Percentiles rank a stretch among this genome's conserved stretches.
phyloP scores from a whole-genome alignment of 192 early-diverging fungal genomes.

The Chytriomyces hyalinus region DNA sequence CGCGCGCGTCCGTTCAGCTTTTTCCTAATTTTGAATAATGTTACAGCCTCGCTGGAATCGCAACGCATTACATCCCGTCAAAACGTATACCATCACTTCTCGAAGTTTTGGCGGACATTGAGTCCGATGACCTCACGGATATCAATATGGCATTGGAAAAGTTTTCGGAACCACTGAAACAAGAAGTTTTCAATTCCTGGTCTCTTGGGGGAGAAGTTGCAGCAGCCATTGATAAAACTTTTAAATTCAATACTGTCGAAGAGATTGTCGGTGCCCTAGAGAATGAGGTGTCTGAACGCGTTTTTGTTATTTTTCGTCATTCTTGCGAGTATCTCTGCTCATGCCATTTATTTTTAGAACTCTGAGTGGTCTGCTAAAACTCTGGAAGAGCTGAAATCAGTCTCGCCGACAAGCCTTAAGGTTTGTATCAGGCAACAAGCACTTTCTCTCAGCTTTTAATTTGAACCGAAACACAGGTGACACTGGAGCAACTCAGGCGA shows the following conservation, averaged over 20 bases:
- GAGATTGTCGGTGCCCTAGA: constrained; percentile 82
- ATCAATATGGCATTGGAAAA: constrained; percentile 91
- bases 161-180: constrained; percentile 66
- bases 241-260: constrained; percentile 80
- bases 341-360: constrained; percentile 24
- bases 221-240: constrained; percentile 81
- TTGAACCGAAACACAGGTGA: constrained; percentile 53
- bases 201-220: constrained; percentile 55
- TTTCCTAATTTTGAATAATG: neutral
- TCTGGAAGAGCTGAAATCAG: constrained; percentile 60
- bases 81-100: constrained; percentile 80
- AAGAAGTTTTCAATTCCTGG: constrained; percentile 50
- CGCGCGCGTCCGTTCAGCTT: neutral
- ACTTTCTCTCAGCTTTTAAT: too few species aligned
- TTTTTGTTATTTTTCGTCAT: neutral
- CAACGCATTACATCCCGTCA: constrained; percentile 94
- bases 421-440: neutral
- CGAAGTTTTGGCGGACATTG: constrained; percentile 79
- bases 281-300: constrained; percentile 56
- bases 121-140: constrained; percentile 73
- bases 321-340: neutral
- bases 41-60: constrained; percentile 77
- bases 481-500: constrained; percentile 79
- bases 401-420: constrained; percentile 89
- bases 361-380: constrained; percentile 74